Base-by-base conservation (phyloP, 2,329 filamentous ascomycete species). In the Beauveria rudraprayagi region DNA sequence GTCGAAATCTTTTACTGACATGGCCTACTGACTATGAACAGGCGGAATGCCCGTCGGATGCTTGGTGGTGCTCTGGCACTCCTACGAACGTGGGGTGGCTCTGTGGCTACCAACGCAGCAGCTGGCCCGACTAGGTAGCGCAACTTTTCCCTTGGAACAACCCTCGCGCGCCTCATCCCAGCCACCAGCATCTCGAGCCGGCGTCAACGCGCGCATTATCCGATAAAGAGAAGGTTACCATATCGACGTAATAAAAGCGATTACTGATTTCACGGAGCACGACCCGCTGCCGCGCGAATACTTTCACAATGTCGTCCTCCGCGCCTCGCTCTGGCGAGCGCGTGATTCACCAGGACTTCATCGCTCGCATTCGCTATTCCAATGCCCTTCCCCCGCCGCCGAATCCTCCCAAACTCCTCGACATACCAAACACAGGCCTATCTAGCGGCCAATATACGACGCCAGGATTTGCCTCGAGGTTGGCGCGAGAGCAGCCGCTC, bases 311-410 rank as follows among this genome's bases (percentile, higher is more conserved):
- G 72, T 70, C 72, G 53, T 72, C 72, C 61, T 69, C 71, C 19
- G 70, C 67, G 63, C 66, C 70, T 67, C 75, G 75, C 67, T 70
- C 73, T 65, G 79, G 80, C 72, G 82, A 84, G 73, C 82, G 84
- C 73, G 80, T 84, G 70, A 80, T 87, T 69, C 91, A 96, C 72
- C 94, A 99, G 77, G 94, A 99, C 76, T 97, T 97, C 77, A 96
- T 99, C 72, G 93, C 92, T 65, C 89, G 92, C 69, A 91, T 97
- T 70, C 86, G 94, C 75, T 99, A 95, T 75, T 92, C 91, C 70
- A 99, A 99, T 84, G 88, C 91, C 67, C 86, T 99, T 17, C 94
- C 94, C 65, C 92, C 94, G 65, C 94, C 94, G 60, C 91, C 93
- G 60, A 92, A 92, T 71, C 92, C 93, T 1, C 94, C 94, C 1